A percentile compares a stretch with the other conserved stretches of the same genome.
These are phyloP conservation scores for Colletotrichum camelliae DNA, from an alignment of 2,329 filamentous ascomycete genomes.

Conservation along the genomic window DNA sequence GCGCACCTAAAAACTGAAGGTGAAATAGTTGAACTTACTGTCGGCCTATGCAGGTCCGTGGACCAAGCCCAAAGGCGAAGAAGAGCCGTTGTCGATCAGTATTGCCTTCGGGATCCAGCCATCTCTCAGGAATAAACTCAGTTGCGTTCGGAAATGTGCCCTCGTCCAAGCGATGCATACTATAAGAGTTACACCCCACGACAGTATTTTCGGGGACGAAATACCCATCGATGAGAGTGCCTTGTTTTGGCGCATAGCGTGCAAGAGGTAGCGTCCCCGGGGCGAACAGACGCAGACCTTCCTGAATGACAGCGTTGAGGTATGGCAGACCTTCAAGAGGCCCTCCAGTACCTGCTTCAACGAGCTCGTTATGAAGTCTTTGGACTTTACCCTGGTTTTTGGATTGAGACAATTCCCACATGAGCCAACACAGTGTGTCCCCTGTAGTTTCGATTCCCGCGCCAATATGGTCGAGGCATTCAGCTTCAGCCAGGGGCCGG, in stretches of 20 bases:
- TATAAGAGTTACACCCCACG: background rate
- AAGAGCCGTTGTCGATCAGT: background rate
- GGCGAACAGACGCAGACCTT: background rate
- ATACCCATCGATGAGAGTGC: background rate
- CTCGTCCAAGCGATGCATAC: background rate
- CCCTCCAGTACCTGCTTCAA: background rate
- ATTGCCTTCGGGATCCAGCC: background rate
- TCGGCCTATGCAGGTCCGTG: background rate
- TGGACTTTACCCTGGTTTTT: background rate
- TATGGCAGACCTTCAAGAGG: background rate
- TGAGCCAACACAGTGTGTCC: background rate
- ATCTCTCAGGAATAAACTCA: background rate
- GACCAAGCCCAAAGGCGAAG: background rate
- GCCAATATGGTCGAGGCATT: conserved; percentile 29
- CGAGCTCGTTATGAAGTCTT: background rate
- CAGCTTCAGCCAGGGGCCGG: background rate
- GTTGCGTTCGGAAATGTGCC: background rate
- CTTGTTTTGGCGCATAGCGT: background rate
- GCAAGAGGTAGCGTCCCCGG: background rate
- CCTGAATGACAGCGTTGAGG: background rate
- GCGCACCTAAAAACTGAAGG: no score
- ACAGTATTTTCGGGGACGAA: background rate
- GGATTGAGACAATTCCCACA: background rate
- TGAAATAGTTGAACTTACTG: background rate
- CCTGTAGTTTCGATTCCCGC: conserved; percentile 34